Conservation (phyloP, 1,284 basidiomycete genomes). For the Thelephora terrestris region DNA sequence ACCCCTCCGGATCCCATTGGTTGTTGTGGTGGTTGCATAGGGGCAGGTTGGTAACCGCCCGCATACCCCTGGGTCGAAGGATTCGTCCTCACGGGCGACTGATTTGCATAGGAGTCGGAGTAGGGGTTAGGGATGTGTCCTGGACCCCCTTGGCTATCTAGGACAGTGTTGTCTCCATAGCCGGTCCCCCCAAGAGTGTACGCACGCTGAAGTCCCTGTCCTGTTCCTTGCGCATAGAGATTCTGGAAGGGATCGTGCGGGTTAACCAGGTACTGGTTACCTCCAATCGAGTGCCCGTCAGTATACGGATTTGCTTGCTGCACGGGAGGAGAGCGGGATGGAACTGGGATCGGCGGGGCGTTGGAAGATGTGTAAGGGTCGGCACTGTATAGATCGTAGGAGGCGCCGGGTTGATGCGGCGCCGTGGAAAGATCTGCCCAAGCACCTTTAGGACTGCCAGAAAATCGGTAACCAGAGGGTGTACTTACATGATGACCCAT, state of each 20-base stretch:
- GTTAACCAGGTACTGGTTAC: too few relatives aligned
- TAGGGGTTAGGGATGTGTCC: too few relatives aligned
- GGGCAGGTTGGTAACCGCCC: not conserved
- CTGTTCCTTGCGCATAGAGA: slow-evolving; percentile 16
- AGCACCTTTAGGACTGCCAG: slow-evolving; percentile 1
- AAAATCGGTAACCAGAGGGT: not conserved
- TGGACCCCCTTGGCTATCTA: slow-evolving; percentile 11
- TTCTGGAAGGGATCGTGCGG: slow-evolving; percentile 12
- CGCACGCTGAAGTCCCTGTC: slow-evolving; percentile 31
- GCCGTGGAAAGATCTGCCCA: slow-evolving; percentile 40
- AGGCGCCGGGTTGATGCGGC: slow-evolving; percentile 38
- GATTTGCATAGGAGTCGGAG: too few relatives aligned
- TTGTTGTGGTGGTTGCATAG: not conserved
- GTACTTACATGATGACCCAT: slow-evolving; percentile 45
- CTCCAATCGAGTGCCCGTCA: not conserved
- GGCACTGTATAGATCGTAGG: slow-evolving; percentile 31
- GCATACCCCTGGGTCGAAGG: not conserved
- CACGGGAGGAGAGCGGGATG: slow-evolving; percentile 14
- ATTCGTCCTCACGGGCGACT: too few relatives aligned
- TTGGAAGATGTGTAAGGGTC: slow-evolving; percentile 34
- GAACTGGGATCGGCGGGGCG: slow-evolving; percentile 5
- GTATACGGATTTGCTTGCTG: slow-evolving; percentile 16
- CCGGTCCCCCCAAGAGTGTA: slow-evolving; percentile 50
- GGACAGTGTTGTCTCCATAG: slow-evolving; percentile 40
- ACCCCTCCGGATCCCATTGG: slow-evolving; percentile 5